These are phyloP conservation scores for Neurospora crassa DNA, from an alignment of 2,329 filamentous ascomycete species.

Conservation along the genomic window DNA sequence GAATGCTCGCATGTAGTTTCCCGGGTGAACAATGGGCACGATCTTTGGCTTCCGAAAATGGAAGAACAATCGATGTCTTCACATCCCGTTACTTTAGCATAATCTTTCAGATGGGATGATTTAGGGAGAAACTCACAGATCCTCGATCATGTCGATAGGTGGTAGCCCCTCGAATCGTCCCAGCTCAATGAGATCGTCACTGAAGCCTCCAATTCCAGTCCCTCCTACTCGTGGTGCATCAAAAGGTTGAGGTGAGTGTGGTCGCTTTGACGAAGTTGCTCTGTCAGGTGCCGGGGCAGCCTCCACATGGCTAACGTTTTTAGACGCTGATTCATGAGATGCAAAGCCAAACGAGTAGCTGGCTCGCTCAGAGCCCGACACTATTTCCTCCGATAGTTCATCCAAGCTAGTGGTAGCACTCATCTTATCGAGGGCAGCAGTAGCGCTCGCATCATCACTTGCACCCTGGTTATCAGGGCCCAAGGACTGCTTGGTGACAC, in stretches of 20 bases:
- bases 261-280: neutral
- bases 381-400: neutral
- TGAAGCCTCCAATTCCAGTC: neutral
- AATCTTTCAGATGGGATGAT: neutral
- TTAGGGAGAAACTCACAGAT: slow-evolving; percentile 50
- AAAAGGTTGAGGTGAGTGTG: neutral
- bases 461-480: slow-evolving; percentile 4
- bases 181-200: slow-evolving; percentile 59
- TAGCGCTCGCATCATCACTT: slow-evolving; percentile 17
- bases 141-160: slow-evolving; percentile 68
- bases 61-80: slow-evolving; percentile 61
- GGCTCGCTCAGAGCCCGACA: neutral
- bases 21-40: slow-evolving; percentile 68
- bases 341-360: neutral
- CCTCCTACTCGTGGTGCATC: neutral
- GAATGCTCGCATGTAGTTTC: slow-evolving; percentile 65
- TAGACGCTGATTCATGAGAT: neutral
- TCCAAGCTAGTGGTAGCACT: neutral
- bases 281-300: neutral
- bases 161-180: slow-evolving; percentile 78
- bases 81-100: neutral
- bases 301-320: neutral
- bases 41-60: slow-evolving; percentile 56
- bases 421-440: slow-evolving; percentile 17
- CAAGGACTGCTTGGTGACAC: slow-evolving; percentile 35